Base-by-base conservation (phyloP, 2,329 filamentous ascomycete species). In the Neofusicoccum cordaticola region DNA sequence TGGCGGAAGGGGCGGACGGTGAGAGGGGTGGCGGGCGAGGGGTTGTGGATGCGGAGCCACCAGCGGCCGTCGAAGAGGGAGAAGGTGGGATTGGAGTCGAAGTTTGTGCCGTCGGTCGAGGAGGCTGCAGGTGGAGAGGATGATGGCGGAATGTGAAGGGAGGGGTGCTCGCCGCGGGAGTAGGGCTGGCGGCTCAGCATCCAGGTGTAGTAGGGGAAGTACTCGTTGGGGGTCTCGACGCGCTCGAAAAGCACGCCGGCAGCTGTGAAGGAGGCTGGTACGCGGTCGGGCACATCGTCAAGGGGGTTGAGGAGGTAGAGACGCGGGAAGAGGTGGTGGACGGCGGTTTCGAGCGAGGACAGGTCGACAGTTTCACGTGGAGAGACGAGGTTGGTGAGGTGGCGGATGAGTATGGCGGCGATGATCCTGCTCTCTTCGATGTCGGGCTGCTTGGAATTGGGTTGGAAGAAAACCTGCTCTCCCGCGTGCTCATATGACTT, bases 1-100 rank as follows among this genome's bases (percentile, higher is more conserved):
- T 3, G 63, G 41, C 65, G 51, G 34, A 78, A 68, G 15, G 66
- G 58, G 12, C 83, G 80, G 19, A 85, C 67, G 1, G 74, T 66
- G 4, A 84, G 65, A 1, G 68, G 65, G 27, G 69, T 66, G 3
- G 42, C 13, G 1, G 67, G 53, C 1, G 70, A 70, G 4, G 68
- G 63, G 17, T 82, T 76, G 34, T 72, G 69, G 11, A 86, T 63
- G 2, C 77, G 79, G 56, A 87, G 76, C 85, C 85, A 88, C 72
- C 78, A 86, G 19, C 85, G 78, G 52, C 80, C 78, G 69, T 87
- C 85, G 78, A 84, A 87, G 15, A 88, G 77, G 4, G 75, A 73
- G 73, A 77, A 83, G 17, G 57, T 7, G 12, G 42, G 27, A 6
- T 44, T 31, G 37, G 51, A 42, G 45, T 52, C 22, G 31, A 19